Evolutionary conservation across 2,329 filamentous ascomycete genomes (phyloP).

Genomic region (Macrophomina phaseolina): DNA sequence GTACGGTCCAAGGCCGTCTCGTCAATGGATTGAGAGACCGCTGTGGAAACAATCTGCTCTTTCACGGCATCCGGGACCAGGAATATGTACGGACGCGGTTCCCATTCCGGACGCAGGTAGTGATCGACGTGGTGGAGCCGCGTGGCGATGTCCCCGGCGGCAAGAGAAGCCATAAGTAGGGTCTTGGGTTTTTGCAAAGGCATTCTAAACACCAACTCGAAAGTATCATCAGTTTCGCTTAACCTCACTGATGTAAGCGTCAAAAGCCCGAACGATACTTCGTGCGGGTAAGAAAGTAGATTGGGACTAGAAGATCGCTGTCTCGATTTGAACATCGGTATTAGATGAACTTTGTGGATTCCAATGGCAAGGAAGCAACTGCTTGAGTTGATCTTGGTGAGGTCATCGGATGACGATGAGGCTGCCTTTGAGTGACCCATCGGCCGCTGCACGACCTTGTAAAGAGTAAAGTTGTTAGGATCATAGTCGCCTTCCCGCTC

Average conservation of each 20-base stretch:
- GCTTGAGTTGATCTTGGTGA: conserved; percentile 67
- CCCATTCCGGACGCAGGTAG: conserved; percentile 69
- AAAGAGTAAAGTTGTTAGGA: conserved; percentile 69
- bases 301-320: conserved; percentile 62
- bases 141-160: conserved; percentile 68
- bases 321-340: conserved; percentile 66
- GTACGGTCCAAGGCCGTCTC: conserved; percentile 68
- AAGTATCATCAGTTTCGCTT: conserved; percentile 67
- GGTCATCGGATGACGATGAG: conserved; percentile 70
- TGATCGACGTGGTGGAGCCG: conserved; percentile 66
- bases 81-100: conserved; percentile 67
- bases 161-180: conserved; percentile 67
- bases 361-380: conserved; percentile 73
- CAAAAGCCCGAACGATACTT: conserved; percentile 67
- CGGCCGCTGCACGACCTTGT: conserved; percentile 70
- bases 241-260: conserved; percentile 65
- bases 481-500: conserved; percentile 73
- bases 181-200: conserved; percentile 62
- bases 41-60: conserved; percentile 41
- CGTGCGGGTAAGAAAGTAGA: conserved; percentile 55
- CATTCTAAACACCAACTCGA: conserved; percentile 68
- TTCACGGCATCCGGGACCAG: conserved; percentile 60
- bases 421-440: conserved; percentile 60
- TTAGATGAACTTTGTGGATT: conserved; percentile 70
- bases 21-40: conserved; percentile 61